Base-by-base conservation (phyloP, 768 basidiomycete species). In the Amanita brunnescens region DNA sequence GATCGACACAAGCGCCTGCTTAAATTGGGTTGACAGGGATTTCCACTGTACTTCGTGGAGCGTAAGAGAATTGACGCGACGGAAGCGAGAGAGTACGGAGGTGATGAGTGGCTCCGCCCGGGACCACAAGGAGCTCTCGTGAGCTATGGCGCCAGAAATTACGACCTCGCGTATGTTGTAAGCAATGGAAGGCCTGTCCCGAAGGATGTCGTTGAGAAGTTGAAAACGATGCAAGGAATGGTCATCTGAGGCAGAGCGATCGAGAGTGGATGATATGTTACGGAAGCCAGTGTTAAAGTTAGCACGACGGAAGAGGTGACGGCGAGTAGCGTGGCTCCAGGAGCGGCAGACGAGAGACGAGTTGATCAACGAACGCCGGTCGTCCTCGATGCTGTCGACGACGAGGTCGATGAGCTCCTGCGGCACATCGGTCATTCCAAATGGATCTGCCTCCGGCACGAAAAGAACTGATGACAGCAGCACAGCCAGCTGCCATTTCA, bases 351-450 rank as follows among this genome's bases (percentile, higher is more conserved):
- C 56, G 20, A 60, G 52, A n/a, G 57, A 45, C 26, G 49, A 39
- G 16, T 39, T 47, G 10, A 47, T 38, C 10, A 59, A 57, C 14
- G 49, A 49, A 6, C 16, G 21, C 12, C 14, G 45, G 56, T 61
- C 62, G 14, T 60, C 55, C 20, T 60, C 49, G 18, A 59, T 38
- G 26, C 56, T 61, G 44, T 59, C 57, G 46, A 63, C 43, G 47
- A 65, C 46, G 8, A 42, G 52, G 42, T 63, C 61, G 7, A 60
- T 24, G 23, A 65, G 56, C 47, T 65, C 64, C 42, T 63, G 61
- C 1, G 64, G 62, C 13, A 59, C 50, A 39, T 54, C 52, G 9
- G 29, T 43, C 59, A 61, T 61, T 47, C 24, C 42, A 14, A 49
- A 18, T 44, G 42, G 41, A 29, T 13, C 33, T 44, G 16, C 18